phyloP scores from a whole-genome alignment of 2,329 filamentous ascomycete species.

The Aurifilum marmelostoma region DNA sequence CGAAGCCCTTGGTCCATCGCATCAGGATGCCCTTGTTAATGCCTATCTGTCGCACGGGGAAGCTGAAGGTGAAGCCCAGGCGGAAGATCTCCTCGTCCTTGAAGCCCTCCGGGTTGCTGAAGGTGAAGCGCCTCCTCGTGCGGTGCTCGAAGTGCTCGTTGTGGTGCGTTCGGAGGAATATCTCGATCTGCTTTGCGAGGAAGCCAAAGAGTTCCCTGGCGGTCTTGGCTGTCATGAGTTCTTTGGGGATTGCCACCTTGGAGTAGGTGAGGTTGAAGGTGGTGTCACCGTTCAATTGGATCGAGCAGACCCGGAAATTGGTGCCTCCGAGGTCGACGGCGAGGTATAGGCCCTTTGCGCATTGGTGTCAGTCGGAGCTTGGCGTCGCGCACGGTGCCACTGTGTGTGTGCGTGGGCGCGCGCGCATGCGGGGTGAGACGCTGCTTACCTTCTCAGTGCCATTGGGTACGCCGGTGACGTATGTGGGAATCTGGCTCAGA shows the following conservation, averaged over 20 bases:
- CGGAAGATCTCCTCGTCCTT: conserved; percentile 81
- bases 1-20: conserved; percentile 98
- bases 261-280: conserved; percentile 92
- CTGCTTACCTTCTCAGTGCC: conserved; percentile 86
- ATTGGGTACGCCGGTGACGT: conserved; percentile 94
- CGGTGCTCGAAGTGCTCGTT: conserved; percentile 80
- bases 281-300: conserved; percentile 89
- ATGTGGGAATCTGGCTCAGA: conserved; percentile 94
- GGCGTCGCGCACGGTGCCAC: neutral
- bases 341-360: conserved; percentile 80
- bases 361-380: conserved; percentile 10
- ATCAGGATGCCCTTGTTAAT: conserved; percentile 96
- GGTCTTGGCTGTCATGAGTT: conserved; percentile 88
- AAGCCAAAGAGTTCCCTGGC: conserved; percentile 89
- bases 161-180: conserved; percentile 86
- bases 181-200: conserved; percentile 88
- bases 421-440: neutral
- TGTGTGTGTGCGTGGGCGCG: neutral
- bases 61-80: conserved; percentile 98
- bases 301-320: conserved; percentile 97
- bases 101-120: conserved; percentile 61
- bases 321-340: conserved; percentile 98
- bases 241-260: conserved; percentile 87
- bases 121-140: conserved; percentile 64
- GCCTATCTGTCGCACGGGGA: conserved; percentile 89